Evolutionary conservation across 495 filamentous ascomycete species (phyloP).

Genomic region (Tetracladium marchalianum): DNA sequence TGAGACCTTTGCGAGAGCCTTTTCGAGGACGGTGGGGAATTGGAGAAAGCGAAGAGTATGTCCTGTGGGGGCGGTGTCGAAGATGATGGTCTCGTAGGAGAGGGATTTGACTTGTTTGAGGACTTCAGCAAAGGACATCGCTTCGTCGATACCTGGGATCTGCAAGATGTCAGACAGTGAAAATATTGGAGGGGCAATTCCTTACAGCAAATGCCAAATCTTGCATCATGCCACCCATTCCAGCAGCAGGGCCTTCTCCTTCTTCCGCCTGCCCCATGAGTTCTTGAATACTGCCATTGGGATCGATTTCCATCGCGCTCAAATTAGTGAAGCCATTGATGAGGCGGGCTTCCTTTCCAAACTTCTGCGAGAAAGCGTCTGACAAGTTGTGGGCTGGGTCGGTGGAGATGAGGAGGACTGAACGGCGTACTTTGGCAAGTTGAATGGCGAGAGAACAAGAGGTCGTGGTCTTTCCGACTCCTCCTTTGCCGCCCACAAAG

Average conservation of each 20-base stretch:
- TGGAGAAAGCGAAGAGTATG: slow-evolving; percentile 98
- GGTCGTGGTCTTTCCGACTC: slow-evolving; percentile 98
- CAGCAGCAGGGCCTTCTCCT: slow-evolving; percentile 48
- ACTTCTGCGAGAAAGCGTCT: slow-evolving; percentile 97
- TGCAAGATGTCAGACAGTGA: slow-evolving; percentile 21
- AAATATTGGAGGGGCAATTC: not conserved
- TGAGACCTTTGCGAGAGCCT: slow-evolving; percentile 91
- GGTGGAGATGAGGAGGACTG: slow-evolving; percentile 93
- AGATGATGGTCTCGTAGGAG: slow-evolving; percentile 96
- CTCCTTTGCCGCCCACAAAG: slow-evolving; percentile 97
- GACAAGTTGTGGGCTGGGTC: slow-evolving; percentile 98
- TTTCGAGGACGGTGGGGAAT: slow-evolving; percentile 96
- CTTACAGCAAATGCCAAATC: slow-evolving; percentile 53
- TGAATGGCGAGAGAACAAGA: slow-evolving; percentile 97
- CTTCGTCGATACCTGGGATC: slow-evolving; percentile 98
- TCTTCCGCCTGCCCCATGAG: slow-evolving; percentile 74
- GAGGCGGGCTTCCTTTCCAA: slow-evolving; percentile 93
- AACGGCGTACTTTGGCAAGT: slow-evolving; percentile 90
- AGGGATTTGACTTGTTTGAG: slow-evolving; percentile 99
- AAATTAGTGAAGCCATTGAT: slow-evolving; percentile 88
- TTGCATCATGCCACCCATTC: slow-evolving; percentile 54
- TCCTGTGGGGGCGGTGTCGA: slow-evolving; percentile 97
- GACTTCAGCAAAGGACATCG: slow-evolving; percentile 98
- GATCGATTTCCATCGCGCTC: slow-evolving; percentile 99
- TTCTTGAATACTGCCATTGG: slow-evolving; percentile 96